Conservation (phyloP, 73 alveolate genomes). For the Blepharisma stoltei region DNA sequence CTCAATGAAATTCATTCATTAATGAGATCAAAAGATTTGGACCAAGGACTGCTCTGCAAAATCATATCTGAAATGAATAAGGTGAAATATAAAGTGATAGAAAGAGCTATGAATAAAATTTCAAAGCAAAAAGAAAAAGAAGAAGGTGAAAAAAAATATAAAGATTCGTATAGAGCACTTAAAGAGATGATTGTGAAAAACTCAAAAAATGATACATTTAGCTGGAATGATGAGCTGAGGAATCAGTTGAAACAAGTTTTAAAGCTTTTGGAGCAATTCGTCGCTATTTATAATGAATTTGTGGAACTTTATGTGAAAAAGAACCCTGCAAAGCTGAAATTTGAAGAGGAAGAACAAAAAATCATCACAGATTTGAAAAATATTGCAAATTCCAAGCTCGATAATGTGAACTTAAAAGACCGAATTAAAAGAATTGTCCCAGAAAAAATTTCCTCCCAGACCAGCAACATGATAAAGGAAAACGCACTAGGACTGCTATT, state of each 20-base stretch:
- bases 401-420: constrained; percentile 1
- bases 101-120: background rate
- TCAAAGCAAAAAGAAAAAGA: background rate
- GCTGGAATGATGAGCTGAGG: constrained; percentile 7
- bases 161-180: background rate
- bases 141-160: background rate
- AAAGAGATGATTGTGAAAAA: background rate
- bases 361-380: background rate
- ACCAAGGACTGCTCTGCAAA: too few species aligned
- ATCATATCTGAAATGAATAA: background rate
- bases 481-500: too few species aligned
- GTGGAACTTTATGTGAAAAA: background rate
- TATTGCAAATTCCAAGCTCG: background rate
- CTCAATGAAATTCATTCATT: too few species aligned
- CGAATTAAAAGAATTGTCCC: background rate
- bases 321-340: background rate
- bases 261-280: background rate
- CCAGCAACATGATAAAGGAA: background rate
- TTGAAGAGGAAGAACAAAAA: constrained; percentile 15
- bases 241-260: background rate
- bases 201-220: background rate
- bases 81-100: background rate
- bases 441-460: background rate
- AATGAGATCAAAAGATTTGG: too few species aligned
- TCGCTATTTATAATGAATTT: background rate